These are phyloP conservation scores for Colletotrichum chlorophyti DNA, from an alignment of 2,329 filamentous ascomycete species.

Conservation along the genomic window DNA sequence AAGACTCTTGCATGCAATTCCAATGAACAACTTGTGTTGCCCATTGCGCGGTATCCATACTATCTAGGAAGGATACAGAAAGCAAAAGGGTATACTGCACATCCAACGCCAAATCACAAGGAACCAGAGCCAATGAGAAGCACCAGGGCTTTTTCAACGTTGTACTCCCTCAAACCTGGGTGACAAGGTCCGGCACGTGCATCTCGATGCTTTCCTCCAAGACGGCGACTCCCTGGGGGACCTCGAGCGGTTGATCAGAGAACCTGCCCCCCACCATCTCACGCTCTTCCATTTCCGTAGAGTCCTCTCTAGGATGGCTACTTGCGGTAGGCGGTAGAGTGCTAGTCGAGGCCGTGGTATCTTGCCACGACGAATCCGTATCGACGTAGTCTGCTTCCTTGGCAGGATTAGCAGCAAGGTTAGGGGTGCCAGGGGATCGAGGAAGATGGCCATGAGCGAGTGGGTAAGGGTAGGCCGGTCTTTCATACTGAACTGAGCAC, in stretches of 20 bases:
- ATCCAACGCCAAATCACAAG: slow-evolving; percentile 17
- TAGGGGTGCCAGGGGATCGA: slow-evolving; percentile 18
- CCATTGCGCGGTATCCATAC: neutral
- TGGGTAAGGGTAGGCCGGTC: neutral
- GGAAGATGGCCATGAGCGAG: slow-evolving; percentile 3
- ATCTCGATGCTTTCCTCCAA: slow-evolving; percentile 62
- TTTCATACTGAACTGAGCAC: neutral
- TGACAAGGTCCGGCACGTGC: slow-evolving; percentile 52
- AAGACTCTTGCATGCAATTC: neutral
- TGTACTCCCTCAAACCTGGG: slow-evolving; percentile 33
- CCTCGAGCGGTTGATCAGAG: slow-evolving; percentile 50
- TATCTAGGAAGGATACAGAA: slow-evolving; percentile 2
- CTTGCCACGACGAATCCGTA: slow-evolving; percentile 8
- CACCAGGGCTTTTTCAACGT: neutral
- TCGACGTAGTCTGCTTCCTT: neutral
- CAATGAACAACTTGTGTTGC: neutral
- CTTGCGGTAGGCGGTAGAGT: neutral
- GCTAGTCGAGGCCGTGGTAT: neutral
- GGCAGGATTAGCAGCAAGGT: neutral
- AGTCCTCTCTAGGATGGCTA: neutral
- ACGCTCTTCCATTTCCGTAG: slow-evolving; percentile 37
- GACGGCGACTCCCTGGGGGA: slow-evolving; percentile 60
- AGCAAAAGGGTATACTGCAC: slow-evolving; percentile 6
- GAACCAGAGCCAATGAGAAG: neutral
- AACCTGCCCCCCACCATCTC: slow-evolving; percentile 41